These are phyloP conservation scores for Centaurea solstitialis DNA, from an alignment of 129 eudicot species.

Conservation along the genomic window DNA sequence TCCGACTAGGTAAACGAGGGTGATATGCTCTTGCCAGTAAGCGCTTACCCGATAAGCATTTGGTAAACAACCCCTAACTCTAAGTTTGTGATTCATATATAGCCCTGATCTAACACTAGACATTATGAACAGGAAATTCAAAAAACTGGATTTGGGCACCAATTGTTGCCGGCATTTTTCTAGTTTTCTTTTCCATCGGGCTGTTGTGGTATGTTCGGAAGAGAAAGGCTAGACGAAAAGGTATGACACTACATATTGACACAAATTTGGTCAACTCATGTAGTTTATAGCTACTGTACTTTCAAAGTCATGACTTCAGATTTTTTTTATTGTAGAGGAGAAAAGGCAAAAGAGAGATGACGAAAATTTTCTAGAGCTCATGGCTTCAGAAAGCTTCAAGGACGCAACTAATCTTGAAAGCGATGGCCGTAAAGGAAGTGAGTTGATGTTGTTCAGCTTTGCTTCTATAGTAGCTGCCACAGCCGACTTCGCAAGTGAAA, in stretches of 20 bases:
- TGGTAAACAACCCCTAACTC: too few species aligned
- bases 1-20: too few species aligned
- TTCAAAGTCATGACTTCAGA: background rate
- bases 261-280: background rate
- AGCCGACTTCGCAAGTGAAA: constrained; percentile 32
- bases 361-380: constrained; percentile 24
- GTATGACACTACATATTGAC: constrained; percentile 1
- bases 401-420: constrained; percentile 3
- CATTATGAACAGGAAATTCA: constrained; percentile 18
- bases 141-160: constrained; percentile 27
- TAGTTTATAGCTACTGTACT: too few species aligned
- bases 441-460: constrained; percentile 35
- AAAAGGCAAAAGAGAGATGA: constrained; percentile 13
- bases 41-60: too few species aligned
- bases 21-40: too few species aligned
- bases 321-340: constrained; percentile 22
- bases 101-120: background rate
- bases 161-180: background rate
- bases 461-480: constrained; percentile 39
- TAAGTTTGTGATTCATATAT: too few species aligned
- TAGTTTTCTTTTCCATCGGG: constrained; percentile 18
- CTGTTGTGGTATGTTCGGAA: constrained; percentile 23
- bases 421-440: constrained; percentile 38
- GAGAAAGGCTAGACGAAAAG: constrained; percentile 31
- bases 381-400: constrained; percentile 31